Evolutionary conservation across 495 filamentous ascomycete genomes (phyloP).

Genomic region (Penicillium ochrochloron): DNA sequence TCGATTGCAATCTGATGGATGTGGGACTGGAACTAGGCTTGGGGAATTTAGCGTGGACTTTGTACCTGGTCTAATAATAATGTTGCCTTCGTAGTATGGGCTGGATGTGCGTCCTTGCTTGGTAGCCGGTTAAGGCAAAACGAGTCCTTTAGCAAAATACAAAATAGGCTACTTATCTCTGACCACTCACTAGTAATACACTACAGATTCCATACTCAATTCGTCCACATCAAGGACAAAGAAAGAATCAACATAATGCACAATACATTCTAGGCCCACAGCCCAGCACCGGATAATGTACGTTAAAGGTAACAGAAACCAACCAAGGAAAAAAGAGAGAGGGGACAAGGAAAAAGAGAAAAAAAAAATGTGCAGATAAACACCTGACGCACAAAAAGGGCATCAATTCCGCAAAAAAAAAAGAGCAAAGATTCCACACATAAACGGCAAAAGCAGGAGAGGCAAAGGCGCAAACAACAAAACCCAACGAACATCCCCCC

Average conservation of each 20-base stretch:
- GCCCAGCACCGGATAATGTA: conserved; percentile 39
- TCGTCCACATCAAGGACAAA: background rate
- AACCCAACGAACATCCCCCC: conserved; percentile 16
- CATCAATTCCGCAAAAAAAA: conserved; percentile 24
- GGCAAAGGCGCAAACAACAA: conserved; percentile 13
- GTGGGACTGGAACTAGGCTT: background rate
- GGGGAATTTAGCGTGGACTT: background rate
- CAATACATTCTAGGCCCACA: conserved; percentile 27
- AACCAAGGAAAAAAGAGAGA: conserved; percentile 1
- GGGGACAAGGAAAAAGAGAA: conserved; percentile 18
- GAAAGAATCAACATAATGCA: conserved; percentile 30
- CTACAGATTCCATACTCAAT: background rate
- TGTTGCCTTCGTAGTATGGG: too few relatives aligned
- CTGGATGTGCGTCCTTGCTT: background rate
- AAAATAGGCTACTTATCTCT: background rate
- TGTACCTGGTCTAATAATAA: too few relatives aligned
- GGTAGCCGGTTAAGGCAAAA: too few relatives aligned
- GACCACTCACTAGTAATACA: background rate
- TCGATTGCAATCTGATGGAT: too few relatives aligned
- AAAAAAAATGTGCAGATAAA: conserved; percentile 9
- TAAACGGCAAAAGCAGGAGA: conserved; percentile 8
- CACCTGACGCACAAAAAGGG: background rate
- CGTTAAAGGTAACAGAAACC: conserved; percentile 18
- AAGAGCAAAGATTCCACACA: conserved; percentile 20
- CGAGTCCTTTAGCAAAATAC: too few relatives aligned